Evolutionary conservation across 306 rosid species (phyloP).

Genomic region (Cucurbita argyrosperma): DNA sequence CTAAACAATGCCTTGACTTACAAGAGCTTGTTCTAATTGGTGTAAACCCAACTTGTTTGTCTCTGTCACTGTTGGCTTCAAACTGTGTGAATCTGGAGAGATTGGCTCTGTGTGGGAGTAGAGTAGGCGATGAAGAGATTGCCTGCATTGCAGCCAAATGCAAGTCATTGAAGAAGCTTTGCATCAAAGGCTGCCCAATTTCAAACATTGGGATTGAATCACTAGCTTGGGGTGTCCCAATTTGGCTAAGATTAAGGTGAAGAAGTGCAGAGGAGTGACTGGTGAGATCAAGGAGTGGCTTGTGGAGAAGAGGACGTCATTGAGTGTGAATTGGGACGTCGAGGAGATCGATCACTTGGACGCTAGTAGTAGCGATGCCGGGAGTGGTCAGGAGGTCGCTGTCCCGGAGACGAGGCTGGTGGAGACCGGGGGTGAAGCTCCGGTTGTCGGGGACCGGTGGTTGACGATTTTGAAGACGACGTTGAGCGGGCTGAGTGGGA

Average conservation of each 20-base stretch:
- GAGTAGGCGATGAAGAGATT: conserved; percentile 60
- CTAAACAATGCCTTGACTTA: conserved; percentile 39
- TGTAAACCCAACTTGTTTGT: conserved; percentile 40
- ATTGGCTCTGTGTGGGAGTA: conserved; percentile 68
- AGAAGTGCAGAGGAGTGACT: conserved; percentile 60
- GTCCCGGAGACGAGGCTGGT: background rate
- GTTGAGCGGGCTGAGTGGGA: background rate
- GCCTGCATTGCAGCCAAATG: conserved; percentile 64
- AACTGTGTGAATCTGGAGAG: conserved; percentile 54
- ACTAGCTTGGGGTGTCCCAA: conserved; percentile 63
- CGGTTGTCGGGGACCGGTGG: background rate
- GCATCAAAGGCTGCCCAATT: conserved; percentile 76
- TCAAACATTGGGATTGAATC: conserved; percentile 52
- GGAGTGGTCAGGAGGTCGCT: background rate
- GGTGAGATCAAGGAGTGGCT: conserved; percentile 45
- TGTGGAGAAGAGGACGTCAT: conserved; percentile 38
- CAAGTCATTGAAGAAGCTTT: conserved; percentile 51
- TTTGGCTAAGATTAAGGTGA: conserved; percentile 69
- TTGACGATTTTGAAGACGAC: background rate
- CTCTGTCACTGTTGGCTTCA: conserved; percentile 42
- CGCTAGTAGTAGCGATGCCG: conserved; percentile 17
- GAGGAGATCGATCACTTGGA: conserved; percentile 32
- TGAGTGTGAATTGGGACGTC: conserved; percentile 50
- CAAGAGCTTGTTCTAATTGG: conserved; percentile 78
- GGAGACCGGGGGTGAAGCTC: background rate